Base-by-base conservation (phyloP, 257 asterid species). In the Thymus mandschuricus region DNA sequence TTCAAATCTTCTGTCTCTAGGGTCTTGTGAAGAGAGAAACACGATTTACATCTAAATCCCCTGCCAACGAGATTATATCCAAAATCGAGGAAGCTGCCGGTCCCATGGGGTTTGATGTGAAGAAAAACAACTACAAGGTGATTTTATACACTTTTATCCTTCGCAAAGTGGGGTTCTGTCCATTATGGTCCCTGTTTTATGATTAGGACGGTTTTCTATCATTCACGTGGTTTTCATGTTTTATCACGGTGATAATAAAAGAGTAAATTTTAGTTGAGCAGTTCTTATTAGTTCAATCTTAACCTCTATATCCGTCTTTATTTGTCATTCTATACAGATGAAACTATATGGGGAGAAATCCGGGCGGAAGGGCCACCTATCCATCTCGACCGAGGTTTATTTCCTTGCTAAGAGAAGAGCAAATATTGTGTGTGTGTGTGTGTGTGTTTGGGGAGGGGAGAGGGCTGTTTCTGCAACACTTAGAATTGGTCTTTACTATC, bases 271-370 rank as follows among this genome's bases (percentile, higher is more conserved):
- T 67, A 11, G 29, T 38, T 50, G 44, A n/a, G 10, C 6, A 34
- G 8, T 3, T 44, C 13, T 48, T 7, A 8, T 27, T 4, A n/a
- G 27, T 5, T 69, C 10, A 52, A 44, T 27, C 57, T 31, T 55
- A 64, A 49, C 66, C 30, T 63, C 41, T 41, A 68, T 54, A 65
- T 63, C 49, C 49, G 6, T 48, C 60, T 64, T 51, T 70, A 51
- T 35, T 45, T 71, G 50, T 60, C 21, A 10, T 73, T 58, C 30
- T 64, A 73, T 30, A 66, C 80, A 93, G 98, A 81, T 92, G 96
- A 92, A 92, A 86, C 96, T 92, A 70, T 91, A 90, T 3, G 96
- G 93, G 60, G 97, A 92, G 82, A 92, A 90, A 84, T 83, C 90
- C 3, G 98, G 98, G 57, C 95, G 97, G 52, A 94, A 94, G 83